phyloP scores from a whole-genome alignment of 2,329 filamentous ascomycete genomes.

The Corinectria fuckeliana region DNA sequence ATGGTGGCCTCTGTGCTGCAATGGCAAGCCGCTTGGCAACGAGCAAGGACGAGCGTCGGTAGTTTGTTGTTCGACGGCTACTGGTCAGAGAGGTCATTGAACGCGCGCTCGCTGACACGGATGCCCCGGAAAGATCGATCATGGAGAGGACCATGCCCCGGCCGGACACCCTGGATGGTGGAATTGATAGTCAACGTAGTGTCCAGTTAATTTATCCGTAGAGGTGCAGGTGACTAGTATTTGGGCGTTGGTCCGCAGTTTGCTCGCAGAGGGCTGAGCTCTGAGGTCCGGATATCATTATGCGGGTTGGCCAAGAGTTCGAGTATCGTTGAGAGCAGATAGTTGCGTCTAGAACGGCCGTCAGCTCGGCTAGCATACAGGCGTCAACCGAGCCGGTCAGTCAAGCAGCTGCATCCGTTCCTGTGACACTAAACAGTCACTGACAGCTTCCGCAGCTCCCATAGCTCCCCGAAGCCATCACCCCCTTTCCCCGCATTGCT shows the following conservation, averaged over 20 bases:
- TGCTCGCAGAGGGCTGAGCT: background rate
- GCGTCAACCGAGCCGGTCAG: background rate
- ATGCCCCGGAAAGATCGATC: slow-evolving; percentile 32
- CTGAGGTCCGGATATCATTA: slow-evolving; percentile 20
- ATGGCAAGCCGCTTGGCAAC: slow-evolving; percentile 3
- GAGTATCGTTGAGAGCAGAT: background rate
- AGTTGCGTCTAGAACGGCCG: background rate
- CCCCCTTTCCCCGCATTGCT: background rate
- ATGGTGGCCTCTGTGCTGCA: no score
- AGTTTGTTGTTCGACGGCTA: slow-evolving; percentile 3
- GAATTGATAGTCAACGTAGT: slow-evolving; percentile 1
- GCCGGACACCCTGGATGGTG: slow-evolving; percentile 13
- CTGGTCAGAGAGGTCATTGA: slow-evolving; percentile 3
- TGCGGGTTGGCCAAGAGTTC: background rate
- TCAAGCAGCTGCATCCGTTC: background rate
- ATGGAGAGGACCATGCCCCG: slow-evolving; percentile 12
- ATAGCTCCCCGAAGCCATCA: background rate
- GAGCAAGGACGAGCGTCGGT: slow-evolving; percentile 18
- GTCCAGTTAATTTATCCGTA: slow-evolving; percentile 27
- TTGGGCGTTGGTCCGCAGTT: background rate
- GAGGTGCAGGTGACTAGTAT: slow-evolving; percentile 10
- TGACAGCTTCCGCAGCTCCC: background rate
- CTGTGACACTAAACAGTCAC: background rate
- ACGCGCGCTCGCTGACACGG: slow-evolving; percentile 12
- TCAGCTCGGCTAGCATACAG: background rate